phyloP scores from a whole-genome alignment of 2,329 filamentous ascomycete genomes.

The Pezicula radicicola region DNA sequence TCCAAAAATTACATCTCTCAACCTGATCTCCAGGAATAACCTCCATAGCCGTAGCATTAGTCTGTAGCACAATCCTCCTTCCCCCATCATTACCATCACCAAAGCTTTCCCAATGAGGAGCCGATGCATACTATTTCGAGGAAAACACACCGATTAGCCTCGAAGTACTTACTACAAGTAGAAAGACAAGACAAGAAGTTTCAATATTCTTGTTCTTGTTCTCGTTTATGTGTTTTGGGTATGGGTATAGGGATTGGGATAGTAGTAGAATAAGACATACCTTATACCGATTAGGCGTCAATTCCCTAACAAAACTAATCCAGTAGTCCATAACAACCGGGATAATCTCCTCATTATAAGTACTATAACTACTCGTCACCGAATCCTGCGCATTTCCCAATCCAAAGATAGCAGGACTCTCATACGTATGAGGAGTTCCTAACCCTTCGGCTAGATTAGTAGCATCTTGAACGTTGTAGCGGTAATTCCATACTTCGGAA shows the following conservation, averaged over 20 bases:
- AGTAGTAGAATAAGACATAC: too few relatives aligned
- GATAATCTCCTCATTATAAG: constrained; percentile 29
- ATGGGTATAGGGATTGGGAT: too few relatives aligned
- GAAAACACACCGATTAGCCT: too few relatives aligned
- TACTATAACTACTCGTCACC: constrained; percentile 25
- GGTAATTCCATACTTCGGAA: constrained; percentile 41
- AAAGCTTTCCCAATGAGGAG: constrained; percentile 27
- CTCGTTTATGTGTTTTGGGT: too few relatives aligned
- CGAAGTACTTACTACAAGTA: too few relatives aligned
- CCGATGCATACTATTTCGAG: constrained; percentile 3
- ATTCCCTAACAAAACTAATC: constrained; percentile 38
- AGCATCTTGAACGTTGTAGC: constrained; percentile 41
- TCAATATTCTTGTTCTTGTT: too few relatives aligned
- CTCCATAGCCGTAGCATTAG: constrained; percentile 25
- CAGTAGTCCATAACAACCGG: constrained; percentile 37
- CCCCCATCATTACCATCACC: constrained; percentile 12
- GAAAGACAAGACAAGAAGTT: too few relatives aligned
- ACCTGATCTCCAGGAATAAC: constrained; percentile 16
- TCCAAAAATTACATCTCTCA: constrained; percentile 25
- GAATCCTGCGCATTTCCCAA: constrained; percentile 28
- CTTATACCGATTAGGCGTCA: constrained; percentile 35
- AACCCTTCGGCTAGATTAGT: constrained; percentile 31
- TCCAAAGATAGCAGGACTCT: constrained; percentile 34
- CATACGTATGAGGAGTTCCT: constrained; percentile 35
- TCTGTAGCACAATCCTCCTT: constrained; percentile 22